Conservation (phyloP, 179 eudicot genomes). For the Camellia oleifera region DNA sequence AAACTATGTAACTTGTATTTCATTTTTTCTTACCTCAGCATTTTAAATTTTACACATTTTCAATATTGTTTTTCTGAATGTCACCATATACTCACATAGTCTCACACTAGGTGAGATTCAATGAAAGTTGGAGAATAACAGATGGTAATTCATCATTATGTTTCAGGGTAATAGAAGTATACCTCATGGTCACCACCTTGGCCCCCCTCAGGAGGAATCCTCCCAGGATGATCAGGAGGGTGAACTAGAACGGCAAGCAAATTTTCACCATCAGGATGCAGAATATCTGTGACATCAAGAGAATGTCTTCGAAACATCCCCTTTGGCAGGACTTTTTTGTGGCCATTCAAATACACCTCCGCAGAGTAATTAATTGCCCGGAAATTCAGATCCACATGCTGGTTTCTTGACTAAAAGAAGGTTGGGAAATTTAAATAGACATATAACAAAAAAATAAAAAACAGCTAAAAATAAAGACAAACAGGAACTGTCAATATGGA, state of each 20-base stretch:
- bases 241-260: constrained; percentile 86
- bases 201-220: constrained; percentile 82
- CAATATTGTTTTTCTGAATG: background rate
- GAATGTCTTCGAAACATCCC: constrained; percentile 98
- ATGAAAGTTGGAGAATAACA: background rate
- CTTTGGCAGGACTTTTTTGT: constrained; percentile 68
- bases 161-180: constrained; percentile 10
- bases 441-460: background rate
- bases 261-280: constrained; percentile 72
- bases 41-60: background rate
- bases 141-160: background rate
- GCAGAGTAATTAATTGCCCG: constrained; percentile 94
- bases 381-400: constrained; percentile 81
- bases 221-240: constrained; percentile 99
- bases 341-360: constrained; percentile 89
- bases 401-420: constrained; percentile 55
- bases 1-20: background rate
- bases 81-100: background rate
- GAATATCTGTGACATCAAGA: constrained; percentile 72
- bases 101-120: background rate
- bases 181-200: constrained; percentile 99
- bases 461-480: background rate
- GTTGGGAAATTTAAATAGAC: background rate
- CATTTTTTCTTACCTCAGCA: background rate
- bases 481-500: background rate